phyloP scores from a whole-genome alignment of 768 basidiomycete genomes.

The Pleurotus tuber-regium region DNA sequence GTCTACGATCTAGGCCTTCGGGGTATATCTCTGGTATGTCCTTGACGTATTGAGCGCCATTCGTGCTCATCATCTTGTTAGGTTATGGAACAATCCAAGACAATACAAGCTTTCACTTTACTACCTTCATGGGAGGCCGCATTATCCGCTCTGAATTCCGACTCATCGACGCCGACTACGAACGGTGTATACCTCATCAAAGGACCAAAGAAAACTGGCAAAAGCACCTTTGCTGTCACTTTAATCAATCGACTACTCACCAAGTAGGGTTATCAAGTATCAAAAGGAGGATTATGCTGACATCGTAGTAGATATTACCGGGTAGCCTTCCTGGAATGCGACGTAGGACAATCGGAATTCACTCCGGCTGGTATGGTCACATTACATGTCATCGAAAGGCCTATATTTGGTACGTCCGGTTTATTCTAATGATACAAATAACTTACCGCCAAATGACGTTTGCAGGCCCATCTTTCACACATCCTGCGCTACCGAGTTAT shows the following conservation, averaged over 20 bases:
- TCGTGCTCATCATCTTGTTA: slow-evolving; percentile 14
- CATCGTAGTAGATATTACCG: slow-evolving; percentile 67
- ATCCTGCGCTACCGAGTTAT: slow-evolving; percentile 63
- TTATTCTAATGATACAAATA: neutral
- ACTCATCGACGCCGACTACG: neutral
- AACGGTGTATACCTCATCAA: slow-evolving; percentile 60
- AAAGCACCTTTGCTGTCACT: slow-evolving; percentile 82
- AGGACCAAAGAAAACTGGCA: slow-evolving; percentile 86
- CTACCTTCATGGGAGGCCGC: slow-evolving; percentile 37
- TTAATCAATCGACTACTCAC: slow-evolving; percentile 66
- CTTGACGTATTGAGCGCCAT: neutral
- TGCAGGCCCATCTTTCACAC: slow-evolving; percentile 85
- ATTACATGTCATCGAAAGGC: slow-evolving; percentile 64
- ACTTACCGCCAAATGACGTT: neutral
- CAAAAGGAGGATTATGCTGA: no score
- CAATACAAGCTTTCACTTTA: slow-evolving; percentile 34
- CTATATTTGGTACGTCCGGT: slow-evolving; percentile 60
- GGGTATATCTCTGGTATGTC: slow-evolving; percentile 47
- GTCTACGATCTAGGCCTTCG: slow-evolving; percentile 42
- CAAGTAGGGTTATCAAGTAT: no score
- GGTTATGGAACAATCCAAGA: slow-evolving; percentile 35
- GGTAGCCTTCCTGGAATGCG: slow-evolving; percentile 93
- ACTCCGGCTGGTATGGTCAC: slow-evolving; percentile 84
- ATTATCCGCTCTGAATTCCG: slow-evolving; percentile 20
- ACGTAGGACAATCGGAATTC: slow-evolving; percentile 93